phyloP scores from a whole-genome alignment of 192 early-diverging fungal species.

The Dimargaris verticillata region DNA sequence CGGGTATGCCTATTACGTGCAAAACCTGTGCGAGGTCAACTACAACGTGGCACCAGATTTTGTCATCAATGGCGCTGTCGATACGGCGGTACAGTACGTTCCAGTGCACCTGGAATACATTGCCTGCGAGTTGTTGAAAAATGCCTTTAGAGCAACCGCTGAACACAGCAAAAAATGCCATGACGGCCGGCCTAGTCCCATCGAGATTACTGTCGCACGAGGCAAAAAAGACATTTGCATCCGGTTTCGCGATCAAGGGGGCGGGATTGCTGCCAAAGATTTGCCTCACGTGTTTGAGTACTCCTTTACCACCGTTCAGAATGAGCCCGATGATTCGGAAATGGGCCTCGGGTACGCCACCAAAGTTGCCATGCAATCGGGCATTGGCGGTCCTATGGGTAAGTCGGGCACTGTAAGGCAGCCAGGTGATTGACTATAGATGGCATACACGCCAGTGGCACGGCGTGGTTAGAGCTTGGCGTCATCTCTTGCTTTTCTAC shows the following conservation, averaged over 20 bases:
- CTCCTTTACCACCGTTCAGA: constrained; percentile 75
- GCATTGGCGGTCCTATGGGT: constrained; percentile 85
- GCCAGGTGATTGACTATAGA: neutral
- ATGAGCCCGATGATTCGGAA: constrained; percentile 33
- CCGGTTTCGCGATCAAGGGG: constrained; percentile 79
- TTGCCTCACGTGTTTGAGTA: constrained; percentile 77
- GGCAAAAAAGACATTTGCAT: constrained; percentile 65
- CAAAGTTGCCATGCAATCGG: constrained; percentile 67
- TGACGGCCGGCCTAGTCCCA: constrained; percentile 41
- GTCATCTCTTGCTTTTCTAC: neutral
- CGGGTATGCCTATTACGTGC: constrained; percentile 51
- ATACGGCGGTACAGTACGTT: constrained; percentile 46
- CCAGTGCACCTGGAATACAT: constrained; percentile 91
- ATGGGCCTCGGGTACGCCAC: constrained; percentile 14
- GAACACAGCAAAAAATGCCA: constrained; percentile 34
- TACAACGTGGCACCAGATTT: constrained; percentile 67
- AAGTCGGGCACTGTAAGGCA: neutral
- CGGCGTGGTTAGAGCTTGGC: neutral
- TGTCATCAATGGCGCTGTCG: constrained; percentile 34
- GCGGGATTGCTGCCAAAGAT: constrained; percentile 67
- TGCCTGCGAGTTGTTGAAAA: constrained; percentile 78
- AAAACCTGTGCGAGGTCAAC: constrained; percentile 80
- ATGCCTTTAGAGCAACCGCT: constrained; percentile 76
- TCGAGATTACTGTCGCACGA: constrained; percentile 71
- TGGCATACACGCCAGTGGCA: neutral